Evolutionary conservation across 106 monocot species (phyloP).

Genomic region (Alisma plantagoaquatica): DNA sequence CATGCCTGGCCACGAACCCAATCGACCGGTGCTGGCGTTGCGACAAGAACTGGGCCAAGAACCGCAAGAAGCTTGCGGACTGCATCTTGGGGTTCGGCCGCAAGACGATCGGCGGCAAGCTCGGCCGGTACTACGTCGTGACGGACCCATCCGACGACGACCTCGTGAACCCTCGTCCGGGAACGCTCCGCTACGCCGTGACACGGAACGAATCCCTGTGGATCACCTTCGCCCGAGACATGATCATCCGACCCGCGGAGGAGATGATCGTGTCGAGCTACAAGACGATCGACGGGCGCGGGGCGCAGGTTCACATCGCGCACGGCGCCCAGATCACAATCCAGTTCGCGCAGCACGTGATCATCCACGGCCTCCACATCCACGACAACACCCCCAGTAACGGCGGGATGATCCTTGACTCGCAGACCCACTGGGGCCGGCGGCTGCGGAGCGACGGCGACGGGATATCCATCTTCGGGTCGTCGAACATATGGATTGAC

Average conservation of each 20-base stretch:
- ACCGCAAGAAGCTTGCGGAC: slow-evolving; percentile 33
- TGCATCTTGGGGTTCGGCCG: slow-evolving; percentile 39
- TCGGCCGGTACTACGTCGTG: slow-evolving; percentile 29
- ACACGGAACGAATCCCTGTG: slow-evolving; percentile 52
- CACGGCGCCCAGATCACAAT: slow-evolving; percentile 53
- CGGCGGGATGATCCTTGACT: slow-evolving; percentile 58
- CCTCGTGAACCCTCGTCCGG: slow-evolving; percentile 25
- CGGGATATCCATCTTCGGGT: slow-evolving; percentile 47
- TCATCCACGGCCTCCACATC: slow-evolving; percentile 65
- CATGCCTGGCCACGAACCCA: slow-evolving; percentile 43
- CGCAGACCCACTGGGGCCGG: slow-evolving; percentile 26
- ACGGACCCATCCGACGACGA: slow-evolving; percentile 29
- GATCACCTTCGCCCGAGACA: slow-evolving; percentile 56
- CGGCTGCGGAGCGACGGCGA: slow-evolving; percentile 53
- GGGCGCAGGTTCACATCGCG: slow-evolving; percentile 50
- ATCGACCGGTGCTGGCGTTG: slow-evolving; percentile 72
- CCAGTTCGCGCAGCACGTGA: slow-evolving; percentile 52
- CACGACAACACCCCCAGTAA: slow-evolving; percentile 27
- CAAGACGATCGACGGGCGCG: slow-evolving; percentile 78
- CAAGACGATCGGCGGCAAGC: slow-evolving; percentile 12
- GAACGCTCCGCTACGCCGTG: slow-evolving; percentile 42
- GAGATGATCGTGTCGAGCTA: slow-evolving; percentile 59
- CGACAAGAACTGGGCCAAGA: slow-evolving; percentile 21
- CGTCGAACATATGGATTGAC: slow-evolving; percentile 61
- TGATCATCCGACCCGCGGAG: slow-evolving; percentile 42